These are phyloP conservation scores for Sedum album DNA, from an alignment of 164 flowering plant genomes.

Conservation along the genomic window DNA sequence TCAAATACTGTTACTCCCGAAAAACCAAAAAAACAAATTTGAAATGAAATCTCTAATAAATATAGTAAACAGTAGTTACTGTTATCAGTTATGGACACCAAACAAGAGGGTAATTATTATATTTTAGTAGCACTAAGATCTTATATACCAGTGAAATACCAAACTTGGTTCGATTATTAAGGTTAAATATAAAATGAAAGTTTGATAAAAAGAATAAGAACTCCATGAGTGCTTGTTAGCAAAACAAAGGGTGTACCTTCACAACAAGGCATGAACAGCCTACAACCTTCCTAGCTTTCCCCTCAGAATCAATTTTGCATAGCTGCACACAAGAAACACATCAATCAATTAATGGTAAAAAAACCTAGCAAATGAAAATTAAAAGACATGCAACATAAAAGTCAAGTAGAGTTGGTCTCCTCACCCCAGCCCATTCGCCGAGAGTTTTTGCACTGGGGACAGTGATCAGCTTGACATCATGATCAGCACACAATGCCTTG, in stretches of 20 bases:
- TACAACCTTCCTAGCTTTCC: constrained; percentile 78
- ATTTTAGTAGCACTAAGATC: background rate
- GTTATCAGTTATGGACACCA: too few relatives aligned
- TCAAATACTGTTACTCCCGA: too few relatives aligned
- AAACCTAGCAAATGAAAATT: constrained; percentile 31
- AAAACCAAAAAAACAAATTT: background rate
- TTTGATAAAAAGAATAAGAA: background rate
- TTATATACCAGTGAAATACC: background rate
- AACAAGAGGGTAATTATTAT: background rate
- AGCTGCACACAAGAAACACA: constrained; percentile 43
- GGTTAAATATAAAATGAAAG: background rate
- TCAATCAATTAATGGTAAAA: constrained; percentile 61
- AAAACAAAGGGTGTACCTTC: constrained; percentile 72
- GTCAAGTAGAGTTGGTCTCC: constrained; percentile 27
- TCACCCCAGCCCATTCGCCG: constrained; percentile 85
- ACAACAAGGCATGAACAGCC: constrained; percentile 74
- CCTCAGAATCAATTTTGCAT: constrained; percentile 85
- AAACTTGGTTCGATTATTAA: background rate
- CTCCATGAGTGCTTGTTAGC: constrained; percentile 36
- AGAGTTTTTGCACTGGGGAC: constrained; percentile 76
- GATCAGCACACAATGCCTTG: constrained; percentile 68
- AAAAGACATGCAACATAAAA: constrained; percentile 1
- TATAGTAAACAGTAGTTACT: too few relatives aligned
- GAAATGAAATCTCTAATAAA: too few relatives aligned
- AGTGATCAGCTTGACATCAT: constrained; percentile 52